Evolutionary conservation across 2,329 filamentous ascomycete species (phyloP).

Genomic region (Metarhizium anisopliae): DNA sequence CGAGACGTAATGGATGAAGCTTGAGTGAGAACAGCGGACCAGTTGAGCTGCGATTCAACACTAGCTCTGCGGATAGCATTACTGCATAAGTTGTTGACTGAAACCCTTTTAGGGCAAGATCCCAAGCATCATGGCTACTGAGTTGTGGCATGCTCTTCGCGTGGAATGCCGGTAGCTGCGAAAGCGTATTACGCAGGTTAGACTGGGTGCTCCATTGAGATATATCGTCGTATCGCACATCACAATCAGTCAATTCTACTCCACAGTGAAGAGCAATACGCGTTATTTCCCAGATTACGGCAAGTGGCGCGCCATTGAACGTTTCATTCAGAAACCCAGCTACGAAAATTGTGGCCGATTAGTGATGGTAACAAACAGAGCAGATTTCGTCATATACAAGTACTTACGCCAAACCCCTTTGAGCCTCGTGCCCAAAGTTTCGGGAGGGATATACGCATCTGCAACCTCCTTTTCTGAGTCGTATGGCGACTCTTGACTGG

Average conservation of each 20-base stretch:
- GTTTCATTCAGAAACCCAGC: slow-evolving; percentile 28
- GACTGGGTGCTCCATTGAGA: slow-evolving; percentile 34
- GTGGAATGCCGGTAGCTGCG: slow-evolving; percentile 27
- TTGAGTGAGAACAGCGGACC: slow-evolving; percentile 36
- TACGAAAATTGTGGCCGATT: slow-evolving; percentile 8
- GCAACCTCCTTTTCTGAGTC: slow-evolving; percentile 1
- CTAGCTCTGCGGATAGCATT: slow-evolving; percentile 33
- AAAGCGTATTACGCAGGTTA: slow-evolving; percentile 32
- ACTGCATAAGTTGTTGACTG: slow-evolving; percentile 27
- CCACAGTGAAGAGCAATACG: slow-evolving; percentile 37
- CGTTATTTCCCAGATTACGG: slow-evolving; percentile 43
- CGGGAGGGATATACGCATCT: too few relatives aligned
- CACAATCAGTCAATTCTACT: slow-evolving; percentile 27
- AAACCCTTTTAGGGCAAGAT: slow-evolving; percentile 29
- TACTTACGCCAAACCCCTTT: slow-evolving; percentile 31
- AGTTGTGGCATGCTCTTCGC: slow-evolving; percentile 39
- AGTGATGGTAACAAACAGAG: background rate
- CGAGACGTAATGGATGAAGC: slow-evolving; percentile 39
- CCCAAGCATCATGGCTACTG: slow-evolving; percentile 36
- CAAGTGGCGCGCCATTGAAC: slow-evolving; percentile 35
- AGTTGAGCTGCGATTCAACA: slow-evolving; percentile 21
- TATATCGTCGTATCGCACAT: slow-evolving; percentile 24
- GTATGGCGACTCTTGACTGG: slow-evolving; percentile 9
- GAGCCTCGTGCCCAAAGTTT: slow-evolving; percentile 18
- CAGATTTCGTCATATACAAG: background rate